phyloP scores from a whole-genome alignment of 768 basidiomycete species.

The Tricholoma bakamatsutake region DNA sequence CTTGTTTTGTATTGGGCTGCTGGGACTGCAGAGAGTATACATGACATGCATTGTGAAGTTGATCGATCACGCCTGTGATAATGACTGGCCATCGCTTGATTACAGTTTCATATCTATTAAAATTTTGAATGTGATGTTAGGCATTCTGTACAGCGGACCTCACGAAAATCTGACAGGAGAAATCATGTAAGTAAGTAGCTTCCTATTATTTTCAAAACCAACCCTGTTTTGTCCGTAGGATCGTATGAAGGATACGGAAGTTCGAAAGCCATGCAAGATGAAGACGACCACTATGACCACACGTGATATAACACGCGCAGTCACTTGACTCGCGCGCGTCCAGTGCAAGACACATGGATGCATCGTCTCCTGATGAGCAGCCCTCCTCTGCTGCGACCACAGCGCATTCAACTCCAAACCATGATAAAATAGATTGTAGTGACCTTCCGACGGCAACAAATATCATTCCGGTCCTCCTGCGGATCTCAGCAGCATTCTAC shows the following conservation, averaged over 20 bases:
- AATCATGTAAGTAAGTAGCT: not conserved
- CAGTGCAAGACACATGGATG: not conserved
- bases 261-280: slow-evolving; percentile 25
- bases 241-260: slow-evolving; percentile 68
- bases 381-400: not conserved
- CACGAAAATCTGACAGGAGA: slow-evolving; percentile 55
- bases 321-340: too few relatives aligned
- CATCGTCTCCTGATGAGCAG: not conserved
- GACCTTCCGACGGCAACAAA: not conserved
- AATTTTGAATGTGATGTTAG: not conserved
- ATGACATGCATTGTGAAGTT: slow-evolving; percentile 66
- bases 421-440: not conserved
- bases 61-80: slow-evolving; percentile 74
- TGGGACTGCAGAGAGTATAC: slow-evolving; percentile 41
- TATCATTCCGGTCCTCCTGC: slow-evolving; percentile 6
- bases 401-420: not conserved
- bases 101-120: slow-evolving; percentile 70
- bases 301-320: not conserved
- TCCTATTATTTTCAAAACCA: slow-evolving; percentile 13
- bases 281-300: not conserved
- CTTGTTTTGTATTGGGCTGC: slow-evolving; percentile 15
- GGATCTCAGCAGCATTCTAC: slow-evolving; percentile 9
- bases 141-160: slow-evolving; percentile 16
- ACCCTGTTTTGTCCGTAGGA: slow-evolving; percentile 65
- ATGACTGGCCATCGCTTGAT: slow-evolving; percentile 80